phyloP scores from a whole-genome alignment of 305 asterid species.

The Ilex paraguariensis region DNA sequence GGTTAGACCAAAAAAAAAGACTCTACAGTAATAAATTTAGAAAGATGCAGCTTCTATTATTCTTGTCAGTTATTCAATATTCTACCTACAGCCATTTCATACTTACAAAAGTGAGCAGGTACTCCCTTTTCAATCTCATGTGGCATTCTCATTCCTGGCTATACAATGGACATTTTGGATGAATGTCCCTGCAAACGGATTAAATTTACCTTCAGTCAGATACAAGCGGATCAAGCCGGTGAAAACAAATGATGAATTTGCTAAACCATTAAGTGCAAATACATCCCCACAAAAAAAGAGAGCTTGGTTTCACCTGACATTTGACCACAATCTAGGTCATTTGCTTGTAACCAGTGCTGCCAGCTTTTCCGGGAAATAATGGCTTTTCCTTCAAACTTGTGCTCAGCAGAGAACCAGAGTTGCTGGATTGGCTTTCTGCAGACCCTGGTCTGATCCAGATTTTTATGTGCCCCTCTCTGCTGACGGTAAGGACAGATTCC shows the following conservation, averaged over 20 bases:
- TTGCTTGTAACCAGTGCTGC: conserved; percentile 50
- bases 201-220: not conserved
- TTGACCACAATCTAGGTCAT: not conserved
- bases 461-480: conserved; percentile 92
- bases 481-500: conserved; percentile 77
- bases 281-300: conserved; percentile 14
- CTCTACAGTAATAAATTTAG: too few species aligned
- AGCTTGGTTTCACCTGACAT: not conserved
- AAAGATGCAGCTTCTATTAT: conserved; percentile 21
- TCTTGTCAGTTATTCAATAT: conserved; percentile 23
- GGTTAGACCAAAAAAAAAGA: too few species aligned
- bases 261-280: conserved; percentile 16
- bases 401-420: conserved; percentile 49
- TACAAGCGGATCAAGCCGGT: conserved; percentile 3
- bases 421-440: conserved; percentile 52
- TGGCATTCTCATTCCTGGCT: conserved; percentile 41
- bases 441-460: conserved; percentile 85
- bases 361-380: conserved; percentile 39
- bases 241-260: conserved; percentile 4
- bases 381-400: conserved; percentile 56
- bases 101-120: conserved; percentile 55
- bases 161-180: conserved; percentile 49
- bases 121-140: conserved; percentile 27
- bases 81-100: conserved; percentile 34
- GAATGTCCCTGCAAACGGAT: conserved; percentile 34